phyloP scores from a whole-genome alignment of 75 land plant species.

The Gnetum montanum region DNA sequence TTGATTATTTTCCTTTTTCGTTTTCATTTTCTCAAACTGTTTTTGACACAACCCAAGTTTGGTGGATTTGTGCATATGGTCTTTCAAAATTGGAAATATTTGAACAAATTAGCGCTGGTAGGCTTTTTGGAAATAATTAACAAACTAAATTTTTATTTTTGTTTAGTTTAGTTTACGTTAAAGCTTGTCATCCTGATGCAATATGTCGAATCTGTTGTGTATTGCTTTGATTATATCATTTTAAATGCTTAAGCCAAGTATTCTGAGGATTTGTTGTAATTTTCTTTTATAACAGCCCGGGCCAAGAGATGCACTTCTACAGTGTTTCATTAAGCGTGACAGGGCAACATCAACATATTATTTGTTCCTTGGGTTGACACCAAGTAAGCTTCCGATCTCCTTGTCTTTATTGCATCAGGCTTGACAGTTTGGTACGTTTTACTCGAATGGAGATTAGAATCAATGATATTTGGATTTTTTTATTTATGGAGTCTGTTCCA shows the following conservation, averaged over 20 bases:
- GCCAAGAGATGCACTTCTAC: conserved; percentile 57
- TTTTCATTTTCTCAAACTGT: background rate
- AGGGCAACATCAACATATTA: conserved; percentile 63
- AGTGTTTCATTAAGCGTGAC: conserved; percentile 73
- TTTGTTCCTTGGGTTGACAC: conserved; percentile 56
- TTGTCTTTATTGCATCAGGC: background rate
- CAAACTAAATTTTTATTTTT: too few relatives aligned
- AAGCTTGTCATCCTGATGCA: background rate
- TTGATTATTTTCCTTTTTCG: background rate
- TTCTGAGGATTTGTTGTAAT: background rate
- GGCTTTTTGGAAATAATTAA: too few relatives aligned
- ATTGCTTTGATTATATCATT: background rate
- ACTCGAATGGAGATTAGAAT: too few relatives aligned
- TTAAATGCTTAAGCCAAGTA: background rate
- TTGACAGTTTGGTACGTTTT: too few relatives aligned
- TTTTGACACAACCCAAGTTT: background rate
- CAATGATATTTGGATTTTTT: too few relatives aligned
- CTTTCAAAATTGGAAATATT: background rate
- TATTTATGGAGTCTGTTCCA: too few relatives aligned
- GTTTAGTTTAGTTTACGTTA: background rate
- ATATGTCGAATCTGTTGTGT: background rate
- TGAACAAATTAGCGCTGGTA: background rate
- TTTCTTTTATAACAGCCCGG: conserved; percentile 51
- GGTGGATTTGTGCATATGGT: background rate
- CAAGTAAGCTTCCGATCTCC: conserved; percentile 24